A percentile compares a stretch with the other conserved stretches of the same genome.
Evolutionary conservation across 2,329 filamentous ascomycete genomes (phyloP).

Genomic region (Aspergillus persii): DNA sequence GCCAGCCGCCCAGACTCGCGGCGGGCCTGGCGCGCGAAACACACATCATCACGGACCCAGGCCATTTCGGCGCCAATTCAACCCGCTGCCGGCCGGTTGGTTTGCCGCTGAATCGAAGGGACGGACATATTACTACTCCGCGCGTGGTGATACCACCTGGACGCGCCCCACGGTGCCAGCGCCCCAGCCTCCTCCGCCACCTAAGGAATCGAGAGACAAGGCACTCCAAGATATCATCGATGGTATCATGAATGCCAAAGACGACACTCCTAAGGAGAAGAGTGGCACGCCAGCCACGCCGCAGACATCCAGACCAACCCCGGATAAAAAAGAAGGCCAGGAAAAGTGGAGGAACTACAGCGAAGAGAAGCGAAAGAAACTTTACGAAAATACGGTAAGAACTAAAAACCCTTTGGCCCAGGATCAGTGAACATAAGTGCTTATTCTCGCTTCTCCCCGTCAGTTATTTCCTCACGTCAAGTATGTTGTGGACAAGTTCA

Average conservation of each 20-base stretch:
- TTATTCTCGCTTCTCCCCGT: not conserved
- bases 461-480: slow-evolving; percentile 84
- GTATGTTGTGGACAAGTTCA: slow-evolving; percentile 81
- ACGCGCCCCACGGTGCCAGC: slow-evolving; percentile 69
- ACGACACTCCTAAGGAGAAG: slow-evolving; percentile 53
- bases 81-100: slow-evolving; percentile 78
- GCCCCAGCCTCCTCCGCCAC: slow-evolving; percentile 58
- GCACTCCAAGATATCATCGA: slow-evolving; percentile 82
- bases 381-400: slow-evolving; percentile 89
- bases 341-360: slow-evolving; percentile 53
- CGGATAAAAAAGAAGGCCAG: slow-evolving; percentile 45
- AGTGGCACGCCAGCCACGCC: slow-evolving; percentile 63
- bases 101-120: slow-evolving; percentile 73
- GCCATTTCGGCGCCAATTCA: slow-evolving; percentile 55
- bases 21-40: slow-evolving; percentile 58
- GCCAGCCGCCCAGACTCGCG: slow-evolving; percentile 46
- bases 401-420: not conserved
- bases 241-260: slow-evolving; percentile 70
- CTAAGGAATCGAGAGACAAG: slow-evolving; percentile 71
- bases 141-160: slow-evolving; percentile 77
- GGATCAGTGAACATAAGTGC: not conserved
- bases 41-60: slow-evolving; percentile 56
- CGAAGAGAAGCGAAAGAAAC: slow-evolving; percentile 85
- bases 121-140: slow-evolving; percentile 81
- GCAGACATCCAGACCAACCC: slow-evolving; percentile 56